Conservation (phyloP, 495 filamentous ascomycete species). For the Apodospora peruviana region DNA sequence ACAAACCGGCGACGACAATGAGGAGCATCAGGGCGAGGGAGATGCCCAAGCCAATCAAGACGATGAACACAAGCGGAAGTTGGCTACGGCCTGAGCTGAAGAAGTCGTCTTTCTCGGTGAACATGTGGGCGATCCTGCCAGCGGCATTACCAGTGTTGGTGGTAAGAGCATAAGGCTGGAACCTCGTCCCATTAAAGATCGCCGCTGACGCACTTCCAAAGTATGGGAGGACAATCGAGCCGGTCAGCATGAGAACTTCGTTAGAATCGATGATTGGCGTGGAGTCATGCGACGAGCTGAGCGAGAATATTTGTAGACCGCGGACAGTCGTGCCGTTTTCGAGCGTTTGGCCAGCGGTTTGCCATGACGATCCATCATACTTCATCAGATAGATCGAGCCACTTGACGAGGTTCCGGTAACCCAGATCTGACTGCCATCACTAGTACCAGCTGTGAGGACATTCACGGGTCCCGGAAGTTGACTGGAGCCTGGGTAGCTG, state of each 20-base stretch:
- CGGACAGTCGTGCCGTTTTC: conserved; percentile 60
- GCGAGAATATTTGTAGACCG: conserved; percentile 72
- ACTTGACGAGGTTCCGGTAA: conserved; percentile 60
- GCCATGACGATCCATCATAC: conserved; percentile 55
- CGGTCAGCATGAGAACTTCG: conserved; percentile 75
- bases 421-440: conserved; percentile 70
- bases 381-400: conserved; percentile 73
- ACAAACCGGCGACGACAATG: conserved; percentile 76
- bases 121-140: conserved; percentile 71
- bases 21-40: conserved; percentile 82
- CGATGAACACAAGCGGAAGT: conserved; percentile 79
- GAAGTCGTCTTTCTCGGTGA: conserved; percentile 67
- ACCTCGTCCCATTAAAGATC: conserved; percentile 72
- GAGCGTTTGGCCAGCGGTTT: conserved; percentile 52
- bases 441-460: conserved; percentile 65
- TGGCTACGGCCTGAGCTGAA: conserved; percentile 40
- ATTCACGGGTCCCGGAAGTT: conserved; percentile 73
- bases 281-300: conserved; percentile 58
- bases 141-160: conserved; percentile 53
- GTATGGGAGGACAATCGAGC: conserved; percentile 64
- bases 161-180: conserved; percentile 76
- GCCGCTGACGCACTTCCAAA: conserved; percentile 83
- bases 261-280: conserved; percentile 53
- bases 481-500: conserved; percentile 54
- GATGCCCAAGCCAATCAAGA: conserved; percentile 88